A percentile compares a stretch with the other conserved stretches of the same genome.
Evolutionary conservation across 2,329 filamentous ascomycete genomes (phyloP).

Genomic region (Aspergillus melleus): DNA sequence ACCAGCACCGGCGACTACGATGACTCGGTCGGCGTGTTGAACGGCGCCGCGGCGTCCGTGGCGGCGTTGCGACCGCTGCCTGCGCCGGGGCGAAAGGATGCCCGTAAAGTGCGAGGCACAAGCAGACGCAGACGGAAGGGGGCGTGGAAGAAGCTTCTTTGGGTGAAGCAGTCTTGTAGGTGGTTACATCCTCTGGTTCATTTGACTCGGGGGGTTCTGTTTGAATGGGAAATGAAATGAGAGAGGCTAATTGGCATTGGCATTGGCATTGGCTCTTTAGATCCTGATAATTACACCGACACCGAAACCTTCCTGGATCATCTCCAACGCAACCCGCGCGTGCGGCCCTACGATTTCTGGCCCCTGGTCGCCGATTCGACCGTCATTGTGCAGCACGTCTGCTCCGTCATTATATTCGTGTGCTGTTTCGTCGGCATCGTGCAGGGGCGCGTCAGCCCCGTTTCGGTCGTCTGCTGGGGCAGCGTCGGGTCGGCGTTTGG

Average conservation of each 20-base stretch:
- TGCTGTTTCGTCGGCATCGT: slow-evolving; percentile 92
- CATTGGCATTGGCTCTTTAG: slow-evolving; percentile 44
- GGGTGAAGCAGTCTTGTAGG: slow-evolving; percentile 94
- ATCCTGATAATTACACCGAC: slow-evolving; percentile 99
- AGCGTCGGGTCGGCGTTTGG: slow-evolving; percentile 80
- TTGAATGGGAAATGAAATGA: too few relatives aligned
- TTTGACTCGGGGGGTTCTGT: neutral
- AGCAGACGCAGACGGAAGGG: slow-evolving; percentile 69
- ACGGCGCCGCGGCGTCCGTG: slow-evolving; percentile 38
- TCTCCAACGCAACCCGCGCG: slow-evolving; percentile 86
- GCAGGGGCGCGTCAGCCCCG: slow-evolving; percentile 80
- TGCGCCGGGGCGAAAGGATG: slow-evolving; percentile 43
- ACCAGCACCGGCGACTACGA: slow-evolving; percentile 37
- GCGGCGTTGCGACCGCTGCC: slow-evolving; percentile 44
- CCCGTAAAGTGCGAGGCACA: slow-evolving; percentile 55
- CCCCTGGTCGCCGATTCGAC: slow-evolving; percentile 91
- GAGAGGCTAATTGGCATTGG: neutral
- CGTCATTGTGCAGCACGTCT: slow-evolving; percentile 95
- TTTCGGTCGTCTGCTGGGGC: slow-evolving; percentile 84
- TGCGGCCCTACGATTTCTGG: slow-evolving; percentile 98
- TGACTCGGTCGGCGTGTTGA: slow-evolving; percentile 32
- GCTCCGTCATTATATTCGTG: slow-evolving; percentile 89
- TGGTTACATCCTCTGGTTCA: slow-evolving; percentile 10
- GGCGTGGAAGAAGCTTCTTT: slow-evolving; percentile 92
- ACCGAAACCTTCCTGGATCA: slow-evolving; percentile 95